Base-by-base conservation (phyloP, 1,284 basidiomycete genomes). In the Trichosporon coremiiforme region DNA sequence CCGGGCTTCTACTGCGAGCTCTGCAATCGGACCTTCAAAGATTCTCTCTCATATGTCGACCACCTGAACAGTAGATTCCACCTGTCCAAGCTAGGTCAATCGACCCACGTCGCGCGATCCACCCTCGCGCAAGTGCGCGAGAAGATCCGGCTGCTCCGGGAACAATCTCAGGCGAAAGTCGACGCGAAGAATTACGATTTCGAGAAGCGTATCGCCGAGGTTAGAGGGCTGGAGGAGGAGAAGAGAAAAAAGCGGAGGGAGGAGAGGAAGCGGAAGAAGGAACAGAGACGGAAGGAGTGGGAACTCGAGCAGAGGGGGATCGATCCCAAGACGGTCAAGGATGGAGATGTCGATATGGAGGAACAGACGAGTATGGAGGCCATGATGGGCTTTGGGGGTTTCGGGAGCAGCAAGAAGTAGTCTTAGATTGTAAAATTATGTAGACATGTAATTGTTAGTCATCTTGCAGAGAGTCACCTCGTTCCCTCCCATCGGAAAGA, bases 51-150 rank as follows among this genome's bases (percentile, higher is more conserved):
- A 1, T 99, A 98, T 81, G 86, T 99, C 65, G 96, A 98, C 82
- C 97, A 99, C 81, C 89, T 99, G 69, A 99, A 99, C 83, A 90
- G 93, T 64, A 88, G 95, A 85, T 89, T 90, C 72, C 97, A 99
- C 86, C 85, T 99, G 15, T 70, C 71, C 64, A 88, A 88, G 35
- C 80, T 99, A n/a, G 97, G 96, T 22, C 97, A 99, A 84, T 93
- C 92, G 1, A 99, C 96, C 8, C 91, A 91, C 72, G 88, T 97
- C 68, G 90, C 90, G 75, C 89, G 95, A 25, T 97, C 95, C 1
- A 96, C 94, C 0, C 85, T 98, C 20, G 89, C 91, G 71, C 93
- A 98, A 85, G 97, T 99, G 50, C 90, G 94, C 65, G 90, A 89
- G 9, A 90, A 92, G 72, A 95, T 99, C 84, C 92, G 92, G 0